Evolutionary conservation across 1,139 yeast species (phyloP).

Genomic region (Saccharomyces pastorianus): DNA sequence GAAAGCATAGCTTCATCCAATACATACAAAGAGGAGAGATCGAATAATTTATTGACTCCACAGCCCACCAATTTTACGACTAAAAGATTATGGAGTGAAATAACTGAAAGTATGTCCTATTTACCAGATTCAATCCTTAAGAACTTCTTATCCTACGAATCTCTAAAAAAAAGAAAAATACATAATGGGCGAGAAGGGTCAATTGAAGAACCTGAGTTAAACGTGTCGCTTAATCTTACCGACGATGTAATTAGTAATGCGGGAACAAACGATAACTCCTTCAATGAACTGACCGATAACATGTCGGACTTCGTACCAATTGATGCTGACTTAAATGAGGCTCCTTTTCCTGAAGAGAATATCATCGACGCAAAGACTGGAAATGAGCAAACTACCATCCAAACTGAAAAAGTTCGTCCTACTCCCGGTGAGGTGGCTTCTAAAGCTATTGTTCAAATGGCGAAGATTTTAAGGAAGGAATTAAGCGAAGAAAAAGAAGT

Average conservation of each 20-base stretch:
- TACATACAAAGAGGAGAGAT: not conserved
- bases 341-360: slow-evolving; percentile 3
- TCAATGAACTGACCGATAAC: not conserved
- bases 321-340: slow-evolving; percentile 11
- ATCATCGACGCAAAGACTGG: not conserved
- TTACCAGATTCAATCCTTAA: slow-evolving; percentile 14
- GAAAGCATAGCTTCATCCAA: not conserved
- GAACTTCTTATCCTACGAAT: slow-evolving; percentile 10
- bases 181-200: slow-evolving; percentile 2
- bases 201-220: slow-evolving; percentile 14
- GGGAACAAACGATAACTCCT: slow-evolving; percentile 2
- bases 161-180: slow-evolving; percentile 11
- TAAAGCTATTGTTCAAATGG: slow-evolving; percentile 1
- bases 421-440: slow-evolving; percentile 1
- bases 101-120: slow-evolving; percentile 12
- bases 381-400: not conserved
- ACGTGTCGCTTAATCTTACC: slow-evolving; percentile 21
- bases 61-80: slow-evolving; percentile 5
- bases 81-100: slow-evolving; percentile 20
- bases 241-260: slow-evolving; percentile 8
- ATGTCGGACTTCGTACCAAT: slow-evolving; percentile 11
- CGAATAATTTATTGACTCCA: not conserved
- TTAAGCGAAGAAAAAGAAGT: not conserved
- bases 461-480: slow-evolving; percentile 1
- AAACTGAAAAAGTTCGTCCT: not conserved